A percentile compares a stretch with the other conserved stretches of the same genome.
Conservation (phyloP, 2,329 filamentous ascomycete genomes). For the Fragosphaeria purpurea region DNA sequence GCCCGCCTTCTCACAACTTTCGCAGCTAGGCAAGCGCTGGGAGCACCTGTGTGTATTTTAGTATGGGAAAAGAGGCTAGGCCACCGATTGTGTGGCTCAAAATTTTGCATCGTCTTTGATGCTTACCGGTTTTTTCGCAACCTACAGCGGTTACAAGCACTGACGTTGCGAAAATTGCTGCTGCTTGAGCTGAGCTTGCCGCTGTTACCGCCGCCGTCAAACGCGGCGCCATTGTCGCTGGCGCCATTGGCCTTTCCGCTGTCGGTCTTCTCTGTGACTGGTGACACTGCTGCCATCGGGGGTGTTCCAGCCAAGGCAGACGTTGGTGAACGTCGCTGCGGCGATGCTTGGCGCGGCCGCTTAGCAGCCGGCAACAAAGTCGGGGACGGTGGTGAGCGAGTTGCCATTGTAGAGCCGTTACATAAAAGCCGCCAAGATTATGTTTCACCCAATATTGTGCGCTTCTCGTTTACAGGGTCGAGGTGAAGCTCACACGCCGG, state of each 20-base stretch:
- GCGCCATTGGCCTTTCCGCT: background rate
- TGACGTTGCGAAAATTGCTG: slow-evolving; percentile 74
- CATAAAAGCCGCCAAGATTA: too few relatives aligned
- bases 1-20: slow-evolving; percentile 84
- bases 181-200: slow-evolving; percentile 47
- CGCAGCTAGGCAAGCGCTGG: slow-evolving; percentile 82
- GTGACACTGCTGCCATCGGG: background rate
- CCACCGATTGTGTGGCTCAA: too few relatives aligned
- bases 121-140: slow-evolving; percentile 69
- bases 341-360: slow-evolving; percentile 45
- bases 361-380: slow-evolving; percentile 43
- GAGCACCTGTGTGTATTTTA: slow-evolving; percentile 47
- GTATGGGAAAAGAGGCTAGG: too few relatives aligned
- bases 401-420: slow-evolving; percentile 28
- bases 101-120: too few relatives aligned
- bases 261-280: background rate
- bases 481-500: too few relatives aligned
- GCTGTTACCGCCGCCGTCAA: slow-evolving; percentile 12
- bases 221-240: background rate
- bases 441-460: too few relatives aligned
- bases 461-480: too few relatives aligned
- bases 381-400: slow-evolving; percentile 38
- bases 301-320: slow-evolving; percentile 18
- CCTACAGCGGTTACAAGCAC: slow-evolving; percentile 86
- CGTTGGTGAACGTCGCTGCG: slow-evolving; percentile 33